Base-by-base conservation (phyloP, 1,139 yeast genomes). In the Pichia sp. region DNA sequence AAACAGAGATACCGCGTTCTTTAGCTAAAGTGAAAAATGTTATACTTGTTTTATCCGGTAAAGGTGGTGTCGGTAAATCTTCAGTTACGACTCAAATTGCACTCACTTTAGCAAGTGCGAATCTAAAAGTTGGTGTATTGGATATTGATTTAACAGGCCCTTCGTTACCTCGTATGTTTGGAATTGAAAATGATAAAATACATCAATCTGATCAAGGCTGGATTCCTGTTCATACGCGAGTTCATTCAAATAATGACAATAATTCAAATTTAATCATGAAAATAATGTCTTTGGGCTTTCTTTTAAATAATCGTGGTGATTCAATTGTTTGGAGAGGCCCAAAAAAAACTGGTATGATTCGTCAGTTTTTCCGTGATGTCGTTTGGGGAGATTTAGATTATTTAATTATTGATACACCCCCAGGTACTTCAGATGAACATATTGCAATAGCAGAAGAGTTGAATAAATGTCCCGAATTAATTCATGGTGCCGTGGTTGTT, bases 271-370 rank as follows among this genome's bases (percentile, higher is more conserved):
- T 67, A 27, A 48, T 66, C 57, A 51, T 70, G 46, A 66, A 64
- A 42, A 61, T 83, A 9, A 89, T 92, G 86, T 87, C 96, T 5
- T 69, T 94, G n/a, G 99, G 98, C 3, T 92, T 94, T 61, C 66
- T 94, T 42, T 66, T 92, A 8, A 83, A 85, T 25, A 82, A 86
- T 62, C 69, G 97, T 51, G 95, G 95, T 30, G 86, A 85, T 59
- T 82, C 95, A 27, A 95, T 94, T 34, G 97, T 92, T 7, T 94
- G 99, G 99, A 74, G 97, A 61, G 99, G 99, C 0, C 98, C 99
- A 2, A 89, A 90, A 66, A 94, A 94, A 64, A 90, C 97, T 0
- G 96, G 97, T 28, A 92, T 94, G 97, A 86, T 94, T 41, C 77
- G 92, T 50, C 99, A 94, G 66, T 90, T 94, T 62, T 72, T 94